Evolutionary conservation across 345 rosid species (phyloP), one percentile per base, ranked within the genome.

Genomic region (Eucalyptus globulus): DNA sequence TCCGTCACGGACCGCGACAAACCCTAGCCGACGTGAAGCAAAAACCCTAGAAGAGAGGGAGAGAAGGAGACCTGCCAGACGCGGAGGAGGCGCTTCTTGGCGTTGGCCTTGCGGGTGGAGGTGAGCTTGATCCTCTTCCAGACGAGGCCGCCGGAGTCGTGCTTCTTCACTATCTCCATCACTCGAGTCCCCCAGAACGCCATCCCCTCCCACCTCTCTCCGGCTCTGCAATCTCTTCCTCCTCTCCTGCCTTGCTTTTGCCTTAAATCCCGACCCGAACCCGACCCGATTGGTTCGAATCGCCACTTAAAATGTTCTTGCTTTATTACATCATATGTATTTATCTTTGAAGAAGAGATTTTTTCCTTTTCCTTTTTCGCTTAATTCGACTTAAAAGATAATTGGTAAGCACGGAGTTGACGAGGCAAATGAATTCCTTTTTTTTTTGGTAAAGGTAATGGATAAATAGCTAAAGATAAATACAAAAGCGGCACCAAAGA

Each of bases 71-170:
- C 99, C 99, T 96, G 99, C 99, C 99, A 97, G 89, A 97, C 97
- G 86, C 98, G 96, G 88, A 90, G 97, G 94, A 97, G 99, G 49
- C 98, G 97, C 89, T 96, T 97, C 96, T 97, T 96, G 91, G 99
- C 99, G 91, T 97, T 97, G 93, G 98, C 96, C 91, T 96, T 96
- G 91, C 98, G 99, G 51, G 99, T 96, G 56, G 97, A 22, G 37
- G 99, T 96, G 86, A 97, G 99, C 91, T 97, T 97, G 87, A 97
- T 97, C 90, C 99, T 90, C 93, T 97, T 97, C 99, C 99, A 97
- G 37, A 96, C 90, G n/a, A 97, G 97, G 49, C 99, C 99, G 22
- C 97, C 97, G 3, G 97, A 96, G 91, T 97, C 99, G 87, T 96
- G 97, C 89, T 96, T 97, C 92, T 96, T 97, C 97, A 97, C 99